These are phyloP conservation scores for Linanthus parryae DNA, from an alignment of 148 eudicot species.

Conservation along the genomic window DNA sequence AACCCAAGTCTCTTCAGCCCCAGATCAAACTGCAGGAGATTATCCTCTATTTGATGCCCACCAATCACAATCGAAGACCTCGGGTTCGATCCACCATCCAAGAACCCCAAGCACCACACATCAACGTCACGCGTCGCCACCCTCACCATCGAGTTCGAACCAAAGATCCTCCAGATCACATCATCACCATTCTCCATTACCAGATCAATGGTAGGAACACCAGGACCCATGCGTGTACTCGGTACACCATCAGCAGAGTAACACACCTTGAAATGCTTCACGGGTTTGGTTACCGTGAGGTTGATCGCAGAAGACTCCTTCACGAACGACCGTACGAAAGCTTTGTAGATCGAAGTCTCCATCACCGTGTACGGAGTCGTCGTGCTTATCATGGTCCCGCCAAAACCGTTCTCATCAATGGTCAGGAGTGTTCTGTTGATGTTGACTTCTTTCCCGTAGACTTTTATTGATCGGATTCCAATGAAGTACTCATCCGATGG, in stretches of 20 bases:
- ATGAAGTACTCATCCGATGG: conserved; percentile 30
- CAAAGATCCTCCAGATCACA: conserved; percentile 33
- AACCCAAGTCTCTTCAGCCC: conserved; percentile 21
- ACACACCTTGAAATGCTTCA: conserved; percentile 27
- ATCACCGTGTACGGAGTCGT: conserved; percentile 18
- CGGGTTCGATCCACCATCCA: conserved; percentile 26
- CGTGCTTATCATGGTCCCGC: conserved; percentile 39
- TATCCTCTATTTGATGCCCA: conserved; percentile 28
- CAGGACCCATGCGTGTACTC: conserved; percentile 21
- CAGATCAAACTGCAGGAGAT: conserved; percentile 26
- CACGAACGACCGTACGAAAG: conserved; percentile 16
- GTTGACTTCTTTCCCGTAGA: conserved; percentile 24
- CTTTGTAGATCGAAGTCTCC: conserved; percentile 13
- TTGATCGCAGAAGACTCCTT: conserved; percentile 26
- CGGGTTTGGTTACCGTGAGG: conserved; percentile 21
- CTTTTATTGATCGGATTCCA: conserved; percentile 14
- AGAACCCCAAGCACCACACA: conserved; percentile 36
- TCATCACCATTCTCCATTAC: conserved; percentile 24
- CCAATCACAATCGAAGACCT: conserved; percentile 23
- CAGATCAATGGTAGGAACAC: conserved; percentile 28
- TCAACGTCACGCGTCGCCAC: conserved; percentile 11
- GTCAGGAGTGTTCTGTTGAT: conserved; percentile 13
- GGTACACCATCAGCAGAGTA: conserved; percentile 16
- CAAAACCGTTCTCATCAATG: conserved; percentile 15
- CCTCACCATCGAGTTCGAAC: conserved; percentile 38